Base-by-base conservation (phyloP, 2,329 filamentous ascomycete species). In the Trichophyton schoenleinii region DNA sequence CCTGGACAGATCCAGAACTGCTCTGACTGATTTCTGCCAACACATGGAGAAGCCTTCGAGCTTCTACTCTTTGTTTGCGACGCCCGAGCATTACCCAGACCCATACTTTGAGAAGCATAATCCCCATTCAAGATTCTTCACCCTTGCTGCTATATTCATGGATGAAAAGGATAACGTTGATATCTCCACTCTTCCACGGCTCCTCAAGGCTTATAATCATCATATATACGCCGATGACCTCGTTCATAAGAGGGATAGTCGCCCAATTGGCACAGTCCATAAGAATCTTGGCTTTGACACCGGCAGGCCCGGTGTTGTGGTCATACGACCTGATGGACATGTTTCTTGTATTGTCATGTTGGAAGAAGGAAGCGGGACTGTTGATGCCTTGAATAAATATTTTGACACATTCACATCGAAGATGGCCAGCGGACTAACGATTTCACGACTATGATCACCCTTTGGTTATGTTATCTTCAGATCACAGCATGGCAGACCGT, bases 181-280 rank as follows among this genome's bases (percentile, higher is more conserved):
- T 69, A 87, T 95, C 63, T 36, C 28, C 1, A 76, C 80, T 41
- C 80, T 92, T 1, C 91, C 91, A 0, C 78, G 79, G 20, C 69
- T 88, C 1, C 79, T 96, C 61, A 84, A 82, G 3, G 81, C 88
- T 60, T 96, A 96, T 73, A 80, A 85, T 57, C 86, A 91, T 68
- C 87, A 94, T 68, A 79, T 96, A 41, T 96, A 95, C 69, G 88
- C 90, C 0, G 91, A 96, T 68, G 90, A 96, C 72, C 80, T 87
- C 57, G 86, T 83, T 77, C 88, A 94, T 70, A 78, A 81, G 49
- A 79, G 83, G 5, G 86, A 89, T 0, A 85, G 87, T 0, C 78
- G 86, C 20, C 86, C 88, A 1, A 80, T 79, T 67, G 89, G 87
- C 3, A 80, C 88, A 2, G 89, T 89, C 3, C 91, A 96, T 73